Base-by-base conservation (phyloP, 2,329 filamentous ascomycete species). In the Nothophaeocryptopus gaeumannii region DNA sequence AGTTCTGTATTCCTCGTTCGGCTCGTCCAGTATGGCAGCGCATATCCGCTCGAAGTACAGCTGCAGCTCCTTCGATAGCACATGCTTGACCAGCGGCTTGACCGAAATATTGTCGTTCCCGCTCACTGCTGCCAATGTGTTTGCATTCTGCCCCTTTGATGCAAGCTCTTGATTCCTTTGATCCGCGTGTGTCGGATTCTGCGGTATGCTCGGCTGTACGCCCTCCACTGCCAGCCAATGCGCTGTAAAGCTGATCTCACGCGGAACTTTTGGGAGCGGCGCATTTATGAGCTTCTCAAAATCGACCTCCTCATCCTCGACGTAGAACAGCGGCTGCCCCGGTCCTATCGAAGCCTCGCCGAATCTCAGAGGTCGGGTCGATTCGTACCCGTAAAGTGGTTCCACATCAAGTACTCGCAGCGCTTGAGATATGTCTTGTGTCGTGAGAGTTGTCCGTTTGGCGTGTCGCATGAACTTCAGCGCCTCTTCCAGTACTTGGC, bases 221-320 rank as follows among this genome's bases (percentile, higher is more conserved):
- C 93, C 93, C 76, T 99, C 93, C 41, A 99, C 89, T 15, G 93
- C 91, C 54, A 97, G 84, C 92, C 93, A 99, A 72, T 99, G 93
- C 53, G 89, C 93, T 35, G 92, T 97, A 66, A 96, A 92, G 54
- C 84, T 89, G 63, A 93, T 86, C 70, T 99, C 93, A 42, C 92
- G 80, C 31, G 93, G 93, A 29, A 99, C 91, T 70, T 95, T 96
- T 20, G 93, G 93, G 59, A 99, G 73, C 4, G 93, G 89, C 58
- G 90, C 90, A 73, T 99, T 99, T 68, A 99, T 96, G 59, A 99
- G 77, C 76, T 97, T 97, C 75, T 99, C 93, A 67, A 99, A 97
- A 71, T 99, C 93, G 47, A 97, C 86, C 75, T 99, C 93, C 67
- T 99, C 93, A 68, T 99, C 93, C 66, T 99, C 93, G 33, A 99